Evolutionary conservation across 2,329 filamentous ascomycete species (phyloP), one percentile per base, ranked within the genome.

Genomic region (Colletotrichum sp.): DNA sequence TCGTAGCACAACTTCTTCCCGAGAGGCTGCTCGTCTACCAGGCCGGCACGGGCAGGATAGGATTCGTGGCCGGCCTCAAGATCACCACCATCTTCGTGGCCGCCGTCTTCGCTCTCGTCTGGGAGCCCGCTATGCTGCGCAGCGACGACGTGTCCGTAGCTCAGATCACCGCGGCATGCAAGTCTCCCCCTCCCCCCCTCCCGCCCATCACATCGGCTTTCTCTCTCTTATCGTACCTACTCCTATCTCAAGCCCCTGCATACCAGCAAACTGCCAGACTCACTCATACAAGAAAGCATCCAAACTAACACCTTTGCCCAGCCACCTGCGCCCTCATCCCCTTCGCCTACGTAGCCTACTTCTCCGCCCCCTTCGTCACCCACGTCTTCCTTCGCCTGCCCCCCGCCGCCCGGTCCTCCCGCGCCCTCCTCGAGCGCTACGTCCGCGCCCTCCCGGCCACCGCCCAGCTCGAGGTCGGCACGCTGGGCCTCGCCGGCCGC

Each of bases 341-440:
- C 4, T 86, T 95, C 79, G 73, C 91, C 43, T 91, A 93, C 80
- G 88, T 95, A 27, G 87, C 89, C 43, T 93, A 92, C 82, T 89
- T 90, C 62, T 92, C 93, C 3, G 88, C 91, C 1, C 94, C 95
- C 5, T 94, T 94, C 80, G 94, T 96, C 9, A 92, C 92, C 55
- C 92, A 93, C 80, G 88, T 97, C 75, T 91, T 94, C 83, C 85
- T 97, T 66, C 89, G 90, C 27, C 87, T 96, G 3, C 95, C 95
- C 0, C 82, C 87, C 1, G 90, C 89, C 78, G 94, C 93, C 18
- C 91, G 94, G 60, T 84, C 87, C 52, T 94, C 93, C 1, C 89
- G 89, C 39, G 85, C 89, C 32, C 84, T 88, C 66, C 85, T 94
- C 27, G 84, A 88, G 74, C 87, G 88, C 70, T 93, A 90, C 80